Conservation (phyloP, 73 alveolate species). For the Tetrahymena malaccensis region DNA sequence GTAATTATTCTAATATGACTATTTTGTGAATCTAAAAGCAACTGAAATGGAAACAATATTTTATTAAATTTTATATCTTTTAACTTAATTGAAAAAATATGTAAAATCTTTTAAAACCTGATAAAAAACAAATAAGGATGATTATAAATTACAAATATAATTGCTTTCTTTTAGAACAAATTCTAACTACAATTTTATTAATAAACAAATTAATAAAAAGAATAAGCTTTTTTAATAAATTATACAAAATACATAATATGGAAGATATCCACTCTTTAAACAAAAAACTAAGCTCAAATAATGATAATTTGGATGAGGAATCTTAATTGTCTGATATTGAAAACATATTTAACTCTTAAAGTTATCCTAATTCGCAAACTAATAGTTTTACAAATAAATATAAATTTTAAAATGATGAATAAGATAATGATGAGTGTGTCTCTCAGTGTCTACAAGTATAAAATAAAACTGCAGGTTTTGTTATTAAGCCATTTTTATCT, state of each 20-base stretch:
- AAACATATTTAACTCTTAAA: too few species aligned
- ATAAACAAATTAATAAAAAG: background rate
- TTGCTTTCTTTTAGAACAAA: background rate
- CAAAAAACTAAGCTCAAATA: background rate
- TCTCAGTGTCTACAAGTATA: too few species aligned
- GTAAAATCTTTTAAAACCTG: background rate
- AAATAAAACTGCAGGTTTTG: background rate
- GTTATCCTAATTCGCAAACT: too few species aligned
- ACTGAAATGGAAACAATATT: background rate
- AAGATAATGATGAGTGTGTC: too few species aligned
- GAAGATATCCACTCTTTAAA: background rate
- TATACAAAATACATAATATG: background rate
- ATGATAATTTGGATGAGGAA: too few species aligned
- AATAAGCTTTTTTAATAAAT: too few species aligned
- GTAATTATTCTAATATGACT: too few species aligned
- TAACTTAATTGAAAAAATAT: background rate
- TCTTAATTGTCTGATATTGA: background rate
- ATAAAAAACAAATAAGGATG: background rate
- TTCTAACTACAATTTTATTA: background rate
- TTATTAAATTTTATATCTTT: background rate
- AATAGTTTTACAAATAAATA: too few species aligned
- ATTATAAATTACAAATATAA: background rate
- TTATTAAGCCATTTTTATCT: background rate
- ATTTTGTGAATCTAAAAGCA: background rate
- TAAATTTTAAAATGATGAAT: too few species aligned